Conservation (phyloP, 371 early-diverging fungal genomes). For the Mortierella sp. region DNA sequence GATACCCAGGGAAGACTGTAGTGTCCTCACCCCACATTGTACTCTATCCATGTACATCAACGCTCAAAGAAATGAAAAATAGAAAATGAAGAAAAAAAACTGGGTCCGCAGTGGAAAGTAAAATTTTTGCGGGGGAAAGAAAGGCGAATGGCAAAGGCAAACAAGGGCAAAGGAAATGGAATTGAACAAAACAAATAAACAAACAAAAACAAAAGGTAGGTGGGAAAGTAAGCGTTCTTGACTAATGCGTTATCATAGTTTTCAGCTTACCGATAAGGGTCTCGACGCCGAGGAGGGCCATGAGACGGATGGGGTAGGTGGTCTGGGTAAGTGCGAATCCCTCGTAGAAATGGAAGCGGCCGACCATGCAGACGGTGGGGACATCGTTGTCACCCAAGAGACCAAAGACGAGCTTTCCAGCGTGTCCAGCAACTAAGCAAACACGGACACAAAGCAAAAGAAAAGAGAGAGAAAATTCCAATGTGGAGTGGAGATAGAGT, state of each 20-base stretch:
- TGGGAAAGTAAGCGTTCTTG: constrained; percentile 4
- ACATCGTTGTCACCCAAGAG: constrained; percentile 77
- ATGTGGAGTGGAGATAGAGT: neutral
- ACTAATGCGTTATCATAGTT: neutral
- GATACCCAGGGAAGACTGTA: neutral
- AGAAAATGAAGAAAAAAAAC: constrained; percentile 22
- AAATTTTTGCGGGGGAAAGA: neutral
- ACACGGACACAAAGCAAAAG: neutral
- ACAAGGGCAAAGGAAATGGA: neutral
- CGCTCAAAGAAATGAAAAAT: neutral
- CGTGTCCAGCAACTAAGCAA: constrained; percentile 85
- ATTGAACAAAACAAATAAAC: neutral
- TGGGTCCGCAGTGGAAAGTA: constrained; percentile 13
- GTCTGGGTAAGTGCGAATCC: constrained; percentile 85
- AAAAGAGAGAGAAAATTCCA: neutral
- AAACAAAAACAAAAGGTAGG: constrained; percentile 20
- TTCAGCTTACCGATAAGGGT: constrained; percentile 71
- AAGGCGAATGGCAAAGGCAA: constrained; percentile 10
- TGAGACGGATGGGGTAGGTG: constrained; percentile 92
- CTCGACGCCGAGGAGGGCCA: constrained; percentile 86
- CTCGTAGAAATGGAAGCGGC: constrained; percentile 92
- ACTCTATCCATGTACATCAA: constrained; percentile 1
- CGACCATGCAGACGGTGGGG: constrained; percentile 88
- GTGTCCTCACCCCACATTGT: constrained; percentile 1
- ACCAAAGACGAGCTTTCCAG: constrained; percentile 94